These are phyloP conservation scores for Heliamphora pulchella DNA, from an alignment of 179 eudicot species.

Conservation along the genomic window DNA sequence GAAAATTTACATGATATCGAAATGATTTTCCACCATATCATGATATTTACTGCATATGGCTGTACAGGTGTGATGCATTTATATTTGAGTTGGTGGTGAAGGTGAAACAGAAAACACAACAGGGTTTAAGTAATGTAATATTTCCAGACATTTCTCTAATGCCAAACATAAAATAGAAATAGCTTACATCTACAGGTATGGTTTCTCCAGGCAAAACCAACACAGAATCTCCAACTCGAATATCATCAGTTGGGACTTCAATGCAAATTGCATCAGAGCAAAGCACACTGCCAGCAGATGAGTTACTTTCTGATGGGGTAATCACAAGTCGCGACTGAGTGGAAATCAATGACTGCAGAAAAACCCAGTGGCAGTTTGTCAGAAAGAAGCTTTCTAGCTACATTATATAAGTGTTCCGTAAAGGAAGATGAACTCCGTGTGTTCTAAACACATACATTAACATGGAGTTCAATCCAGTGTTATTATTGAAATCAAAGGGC, in stretches of 20 bases:
- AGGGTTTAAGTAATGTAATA: not conserved
- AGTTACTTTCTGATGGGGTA: conserved; percentile 58
- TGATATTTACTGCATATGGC: not conserved
- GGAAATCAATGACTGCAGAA: conserved; percentile 73
- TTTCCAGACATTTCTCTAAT: not conserved
- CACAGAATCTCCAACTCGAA: conserved; percentile 75
- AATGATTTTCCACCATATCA: not conserved
- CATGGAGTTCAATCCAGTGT: not conserved
- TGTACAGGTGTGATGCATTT: not conserved
- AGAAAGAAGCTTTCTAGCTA: conserved; percentile 1
- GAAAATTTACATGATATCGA: not conserved
- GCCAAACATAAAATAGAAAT: conserved; percentile 6
- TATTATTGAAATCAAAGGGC: not conserved
- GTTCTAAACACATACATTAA: not conserved
- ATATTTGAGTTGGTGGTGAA: not conserved
- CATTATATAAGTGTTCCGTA: too few relatives aligned
- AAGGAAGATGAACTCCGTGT: not conserved
- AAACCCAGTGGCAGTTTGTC: conserved; percentile 16
- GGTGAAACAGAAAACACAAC: not conserved
- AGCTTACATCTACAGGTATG: conserved; percentile 85
- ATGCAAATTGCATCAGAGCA: conserved; percentile 76
- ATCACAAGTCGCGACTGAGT: conserved; percentile 84
- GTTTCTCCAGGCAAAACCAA: conserved; percentile 97
- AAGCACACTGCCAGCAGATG: conserved; percentile 42
- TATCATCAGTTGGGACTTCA: conserved; percentile 85